These are phyloP conservation scores for Nephelium lappaceum DNA, from an alignment of 345 rosid genomes.

Conservation along the genomic window DNA sequence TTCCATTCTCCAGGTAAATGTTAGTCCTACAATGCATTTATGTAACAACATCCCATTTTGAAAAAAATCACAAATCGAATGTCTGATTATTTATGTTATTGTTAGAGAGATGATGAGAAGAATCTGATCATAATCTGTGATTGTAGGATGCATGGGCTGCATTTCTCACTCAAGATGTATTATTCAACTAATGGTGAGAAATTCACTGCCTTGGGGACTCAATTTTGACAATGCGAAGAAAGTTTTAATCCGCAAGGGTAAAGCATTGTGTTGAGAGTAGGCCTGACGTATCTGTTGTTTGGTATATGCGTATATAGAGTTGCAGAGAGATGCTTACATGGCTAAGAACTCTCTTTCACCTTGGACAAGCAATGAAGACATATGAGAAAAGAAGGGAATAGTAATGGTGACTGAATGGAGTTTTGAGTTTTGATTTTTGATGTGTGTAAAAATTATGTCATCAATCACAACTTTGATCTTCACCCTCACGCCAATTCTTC, in stretches of 20 bases:
- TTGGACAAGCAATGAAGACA: background rate
- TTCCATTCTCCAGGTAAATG: conserved; percentile 75
- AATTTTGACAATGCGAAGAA: background rate
- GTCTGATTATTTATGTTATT: background rate
- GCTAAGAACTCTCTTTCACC: background rate
- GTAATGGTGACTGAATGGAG: background rate
- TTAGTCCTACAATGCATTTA: background rate
- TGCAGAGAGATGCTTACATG: background rate
- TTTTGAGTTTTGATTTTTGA: background rate
- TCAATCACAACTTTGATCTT: background rate
- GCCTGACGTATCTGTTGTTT: background rate
- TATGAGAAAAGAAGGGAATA: background rate
- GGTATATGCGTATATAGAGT: background rate
- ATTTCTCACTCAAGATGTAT: conserved; percentile 27
- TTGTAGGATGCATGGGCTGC: conserved; percentile 79
- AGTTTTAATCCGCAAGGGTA: background rate
- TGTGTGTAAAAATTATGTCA: background rate
- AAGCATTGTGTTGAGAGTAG: background rate
- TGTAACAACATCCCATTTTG: background rate
- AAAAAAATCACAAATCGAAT: background rate
- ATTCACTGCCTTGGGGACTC: conserved; percentile 4
- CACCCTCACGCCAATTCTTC: background rate
- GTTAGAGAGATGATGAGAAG: background rate
- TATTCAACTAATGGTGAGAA: conserved; percentile 11
- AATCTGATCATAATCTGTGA: background rate